Percentiles rank a stretch among this genome's conserved stretches.
Conservation (phyloP, 495 filamentous ascomycete species). For the Cercophora samala region DNA sequence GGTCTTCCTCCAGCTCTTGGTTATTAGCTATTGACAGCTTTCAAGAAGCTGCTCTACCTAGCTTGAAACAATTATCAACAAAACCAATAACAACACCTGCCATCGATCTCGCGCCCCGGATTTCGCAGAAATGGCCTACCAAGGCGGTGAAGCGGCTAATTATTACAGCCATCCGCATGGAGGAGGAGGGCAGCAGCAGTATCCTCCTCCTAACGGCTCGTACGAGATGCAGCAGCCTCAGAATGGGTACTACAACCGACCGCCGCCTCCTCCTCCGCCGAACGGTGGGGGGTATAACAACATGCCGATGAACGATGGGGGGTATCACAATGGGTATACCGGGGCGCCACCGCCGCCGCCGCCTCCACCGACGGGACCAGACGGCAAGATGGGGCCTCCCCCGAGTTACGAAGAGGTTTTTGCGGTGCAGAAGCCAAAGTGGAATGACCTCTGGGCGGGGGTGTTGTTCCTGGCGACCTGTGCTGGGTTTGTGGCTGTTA, state of each 20-base stretch:
- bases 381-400: slow-evolving; percentile 37
- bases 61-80: no score
- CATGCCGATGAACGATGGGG: not conserved
- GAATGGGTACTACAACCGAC: slow-evolving; percentile 23
- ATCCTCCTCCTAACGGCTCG: slow-evolving; percentile 25
- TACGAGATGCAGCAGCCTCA: slow-evolving; percentile 30
- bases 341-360: slow-evolving; percentile 11
- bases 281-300: not conserved
- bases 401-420: slow-evolving; percentile 75
- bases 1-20: no score
- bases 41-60: no score
- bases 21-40: no score
- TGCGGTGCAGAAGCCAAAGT: slow-evolving; percentile 76
- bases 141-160: slow-evolving; percentile 23
- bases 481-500: slow-evolving; percentile 73
- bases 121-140: slow-evolving; percentile 17
- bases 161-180: slow-evolving; percentile 25
- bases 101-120: no score
- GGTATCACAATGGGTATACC: slow-evolving; percentile 22
- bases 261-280: slow-evolving; percentile 5
- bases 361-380: slow-evolving; percentile 17
- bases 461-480: slow-evolving; percentile 73
- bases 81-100: no score
- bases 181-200: slow-evolving; percentile 8
- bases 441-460: slow-evolving; percentile 83